Evolutionary conservation across 2,329 filamentous ascomycete species (phyloP), one percentile per base, ranked within the genome.

Genomic region (Huntiella omanensis): DNA sequence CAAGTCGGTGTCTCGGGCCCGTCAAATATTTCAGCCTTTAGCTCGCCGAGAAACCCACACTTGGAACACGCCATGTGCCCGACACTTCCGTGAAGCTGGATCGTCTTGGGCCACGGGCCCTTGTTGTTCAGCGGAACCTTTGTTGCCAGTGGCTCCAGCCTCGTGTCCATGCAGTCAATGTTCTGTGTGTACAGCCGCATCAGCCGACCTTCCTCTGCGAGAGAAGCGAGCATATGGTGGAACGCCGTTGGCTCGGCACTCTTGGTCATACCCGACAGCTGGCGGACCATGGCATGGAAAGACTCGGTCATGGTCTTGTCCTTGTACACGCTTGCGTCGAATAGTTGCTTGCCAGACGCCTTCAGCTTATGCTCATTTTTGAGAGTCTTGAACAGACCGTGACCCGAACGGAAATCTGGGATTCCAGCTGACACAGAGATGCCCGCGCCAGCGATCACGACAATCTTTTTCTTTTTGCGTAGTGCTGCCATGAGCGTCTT

Each of bases 31-130:
- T 77, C 72, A 6, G 78, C 71, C 52, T 94, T 69, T 55, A 98
- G 87, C 44, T 80, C 71, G 39, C 75, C 73, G 6, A 94, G 69
- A 49, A 81, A 69, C 53, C 77, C 74, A 60, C 91, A 98, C 60
- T 96, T 96, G 39, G 85, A 85, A 62, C 91, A 98, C 12, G 92
- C 82, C 88, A 96, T 96, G 60, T 94, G 91, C 55, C 86, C 79
- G 33, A 98, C 70, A 13, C 88, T 87, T 34, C 91, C 91, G 55
- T 98, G 91, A 6, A 98, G 71, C 60, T 96, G 91, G 50, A 98
- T 76, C 1, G 91, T 93, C 53, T 77, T 77, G 2, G 91, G 91
- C 91, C 91, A 98, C 12, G 87, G 87, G 0, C 78, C 86, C 58
- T 91, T 93, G 53, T 74, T 53, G 51, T 79, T 80, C 10, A 98